These are phyloP conservation scores for Helichrysum umbraculigerum DNA, from an alignment of 129 eudicot species.

Conservation along the genomic window DNA sequence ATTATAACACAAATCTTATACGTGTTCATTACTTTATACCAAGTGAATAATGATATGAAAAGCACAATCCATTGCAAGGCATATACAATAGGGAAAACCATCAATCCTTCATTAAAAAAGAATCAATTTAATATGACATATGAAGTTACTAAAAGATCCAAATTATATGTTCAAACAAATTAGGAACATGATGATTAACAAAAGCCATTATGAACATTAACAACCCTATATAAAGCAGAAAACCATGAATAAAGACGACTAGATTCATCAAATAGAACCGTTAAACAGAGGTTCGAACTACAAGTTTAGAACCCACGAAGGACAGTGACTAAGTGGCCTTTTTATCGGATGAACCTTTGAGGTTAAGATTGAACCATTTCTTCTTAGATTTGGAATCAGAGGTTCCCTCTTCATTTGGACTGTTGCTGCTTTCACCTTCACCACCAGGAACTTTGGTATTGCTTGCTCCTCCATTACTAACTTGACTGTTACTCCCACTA, in stretches of 20 bases:
- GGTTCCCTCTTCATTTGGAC: constrained; percentile 70
- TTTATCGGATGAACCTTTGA: constrained; percentile 68
- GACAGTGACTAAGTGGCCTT: constrained; percentile 33
- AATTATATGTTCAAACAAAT: constrained; percentile 5
- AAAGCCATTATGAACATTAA: constrained; percentile 34
- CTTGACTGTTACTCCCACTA: constrained; percentile 35
- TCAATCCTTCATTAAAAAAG: constrained; percentile 14
- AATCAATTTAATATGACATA: constrained; percentile 19
- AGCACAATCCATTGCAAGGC: not conserved
- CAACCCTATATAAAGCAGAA: constrained; percentile 18
- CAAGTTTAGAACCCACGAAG: constrained; percentile 7
- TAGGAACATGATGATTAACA: constrained; percentile 4
- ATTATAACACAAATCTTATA: too few species aligned
- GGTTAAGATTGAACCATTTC: constrained; percentile 81
- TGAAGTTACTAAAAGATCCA: constrained; percentile 20
- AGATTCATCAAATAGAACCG: constrained; percentile 13
- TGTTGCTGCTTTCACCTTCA: constrained; percentile 58
- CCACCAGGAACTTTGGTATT: constrained; percentile 48
- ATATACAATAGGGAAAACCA: not conserved
- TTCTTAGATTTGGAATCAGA: constrained; percentile 68
- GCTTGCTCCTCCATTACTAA: constrained; percentile 50
- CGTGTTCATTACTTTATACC: too few species aligned
- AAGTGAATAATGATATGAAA: not conserved
- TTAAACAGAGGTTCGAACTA: constrained; percentile 2
- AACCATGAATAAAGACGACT: constrained; percentile 15